Percentiles rank a stretch among this genome's conserved stretches.
Evolutionary conservation across 805 yeast species (phyloP).

Genomic region (Kuraishia cidri): DNA sequence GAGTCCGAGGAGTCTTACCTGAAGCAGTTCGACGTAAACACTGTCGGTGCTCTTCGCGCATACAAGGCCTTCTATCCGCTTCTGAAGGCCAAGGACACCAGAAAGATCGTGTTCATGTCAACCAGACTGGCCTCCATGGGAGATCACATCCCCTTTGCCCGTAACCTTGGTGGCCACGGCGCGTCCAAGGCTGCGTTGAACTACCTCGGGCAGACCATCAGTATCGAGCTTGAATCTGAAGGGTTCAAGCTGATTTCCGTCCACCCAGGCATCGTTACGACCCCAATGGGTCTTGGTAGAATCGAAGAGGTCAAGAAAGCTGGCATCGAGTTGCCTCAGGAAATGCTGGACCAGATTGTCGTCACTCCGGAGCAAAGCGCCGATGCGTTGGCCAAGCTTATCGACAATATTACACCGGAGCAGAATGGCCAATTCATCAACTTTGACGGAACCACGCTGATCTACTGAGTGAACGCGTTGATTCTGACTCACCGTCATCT

Average conservation of each 20-base stretch:
- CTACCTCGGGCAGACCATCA: conserved; percentile 16
- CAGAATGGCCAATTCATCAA: neutral
- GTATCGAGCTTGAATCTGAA: conserved; percentile 15
- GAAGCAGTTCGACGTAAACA: conserved; percentile 11
- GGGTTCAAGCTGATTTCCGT: conserved; percentile 19
- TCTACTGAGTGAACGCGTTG: too few relatives aligned
- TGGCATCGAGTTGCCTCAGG: too few relatives aligned
- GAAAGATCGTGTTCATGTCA: conserved; percentile 17
- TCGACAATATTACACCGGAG: neutral
- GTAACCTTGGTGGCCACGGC: conserved; percentile 20
- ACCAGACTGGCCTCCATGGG: conserved; percentile 18
- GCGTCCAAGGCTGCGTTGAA: conserved; percentile 28
- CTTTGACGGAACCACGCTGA: neutral
- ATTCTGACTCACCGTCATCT: too few relatives aligned
- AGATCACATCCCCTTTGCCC: conserved; percentile 8
- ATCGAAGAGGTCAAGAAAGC: too few relatives aligned
- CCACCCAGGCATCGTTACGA: conserved; percentile 30
- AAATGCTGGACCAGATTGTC: too few relatives aligned
- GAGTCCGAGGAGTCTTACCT: neutral
- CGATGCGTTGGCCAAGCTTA: neutral
- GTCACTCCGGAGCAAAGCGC: neutral
- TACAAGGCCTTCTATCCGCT: conserved; percentile 12
- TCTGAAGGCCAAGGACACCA: conserved; percentile 9
- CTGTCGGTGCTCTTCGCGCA: conserved; percentile 14
- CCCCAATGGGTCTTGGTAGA: too few relatives aligned